Percentiles rank a stretch among this genome's conserved stretches.
Conservation (phyloP, 1,139 yeast species). For the Pneumocystis sp. region DNA sequence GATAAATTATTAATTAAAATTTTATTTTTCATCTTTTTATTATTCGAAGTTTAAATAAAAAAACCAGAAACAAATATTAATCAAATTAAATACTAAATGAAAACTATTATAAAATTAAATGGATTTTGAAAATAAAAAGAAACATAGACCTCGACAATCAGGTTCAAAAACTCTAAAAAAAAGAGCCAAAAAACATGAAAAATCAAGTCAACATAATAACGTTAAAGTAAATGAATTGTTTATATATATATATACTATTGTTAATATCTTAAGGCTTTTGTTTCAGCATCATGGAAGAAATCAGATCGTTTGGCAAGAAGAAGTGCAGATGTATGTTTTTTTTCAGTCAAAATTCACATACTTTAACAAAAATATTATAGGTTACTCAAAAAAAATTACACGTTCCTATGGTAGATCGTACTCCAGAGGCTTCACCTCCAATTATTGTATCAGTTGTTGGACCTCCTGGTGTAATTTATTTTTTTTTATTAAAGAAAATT, state of each 20-base stretch:
- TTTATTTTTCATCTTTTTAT: neutral
- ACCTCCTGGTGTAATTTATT: constrained; percentile 56
- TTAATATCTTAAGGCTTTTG: neutral
- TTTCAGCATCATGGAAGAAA: neutral
- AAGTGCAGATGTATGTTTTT: neutral
- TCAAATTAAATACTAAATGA: neutral
- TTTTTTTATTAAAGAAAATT: neutral
- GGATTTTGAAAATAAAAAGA: neutral
- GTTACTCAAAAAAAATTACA: constrained; percentile 58
- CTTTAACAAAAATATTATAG: neutral
- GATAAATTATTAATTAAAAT: no score
- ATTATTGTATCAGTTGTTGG: constrained; percentile 94
- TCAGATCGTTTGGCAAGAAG: neutral
- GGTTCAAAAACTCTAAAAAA: neutral
- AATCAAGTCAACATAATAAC: neutral
- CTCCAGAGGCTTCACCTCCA: constrained; percentile 96
- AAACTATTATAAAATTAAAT: neutral
- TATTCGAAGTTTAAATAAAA: no score
- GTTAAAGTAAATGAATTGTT: neutral
- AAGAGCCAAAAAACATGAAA: neutral
- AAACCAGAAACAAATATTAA: neutral
- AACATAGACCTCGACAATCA: neutral
- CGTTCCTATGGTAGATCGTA: constrained; percentile 94
- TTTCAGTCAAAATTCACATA: neutral
- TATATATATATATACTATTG: neutral